phyloP scores from a whole-genome alignment of 2,329 filamentous ascomycete species.

The Clarireedia homoeocarpa region DNA sequence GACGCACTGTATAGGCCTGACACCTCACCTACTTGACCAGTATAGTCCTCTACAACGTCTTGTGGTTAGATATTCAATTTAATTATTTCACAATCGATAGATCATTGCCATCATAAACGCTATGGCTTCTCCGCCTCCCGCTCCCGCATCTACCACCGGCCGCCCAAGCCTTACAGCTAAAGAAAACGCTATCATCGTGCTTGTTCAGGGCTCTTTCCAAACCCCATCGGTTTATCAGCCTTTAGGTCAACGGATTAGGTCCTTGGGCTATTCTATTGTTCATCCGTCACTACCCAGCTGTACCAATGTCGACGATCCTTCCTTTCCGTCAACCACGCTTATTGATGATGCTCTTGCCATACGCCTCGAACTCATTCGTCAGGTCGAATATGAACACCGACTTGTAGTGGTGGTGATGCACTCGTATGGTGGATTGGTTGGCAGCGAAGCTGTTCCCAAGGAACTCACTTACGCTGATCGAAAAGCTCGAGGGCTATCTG shows the following conservation, averaged over 20 bases:
- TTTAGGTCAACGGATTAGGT: background rate
- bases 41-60: too few relatives aligned
- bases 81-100: too few relatives aligned
- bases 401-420: slow-evolving; percentile 5
- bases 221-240: background rate
- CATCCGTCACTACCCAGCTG: slow-evolving; percentile 5
- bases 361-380: background rate
- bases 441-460: slow-evolving; percentile 9
- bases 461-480: slow-evolving; percentile 6
- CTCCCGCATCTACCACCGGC: too few relatives aligned
- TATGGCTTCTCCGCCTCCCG: too few relatives aligned
- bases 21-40: too few relatives aligned
- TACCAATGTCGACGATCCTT: background rate
- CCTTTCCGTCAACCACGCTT: slow-evolving; percentile 4
- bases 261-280: background rate
- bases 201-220: slow-evolving; percentile 5
- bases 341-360: slow-evolving; percentile 9
- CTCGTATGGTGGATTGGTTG: slow-evolving; percentile 9
- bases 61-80: too few relatives aligned
- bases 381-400: background rate
- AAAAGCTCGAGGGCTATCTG: background rate
- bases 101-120: too few relatives aligned
- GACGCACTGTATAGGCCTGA: too few relatives aligned
- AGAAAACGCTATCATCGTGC: slow-evolving; percentile 5
- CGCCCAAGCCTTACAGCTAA: too few relatives aligned